Evolutionary conservation across 164 flowering plant species (phyloP).

Genomic region (Litsea cubeba): DNA sequence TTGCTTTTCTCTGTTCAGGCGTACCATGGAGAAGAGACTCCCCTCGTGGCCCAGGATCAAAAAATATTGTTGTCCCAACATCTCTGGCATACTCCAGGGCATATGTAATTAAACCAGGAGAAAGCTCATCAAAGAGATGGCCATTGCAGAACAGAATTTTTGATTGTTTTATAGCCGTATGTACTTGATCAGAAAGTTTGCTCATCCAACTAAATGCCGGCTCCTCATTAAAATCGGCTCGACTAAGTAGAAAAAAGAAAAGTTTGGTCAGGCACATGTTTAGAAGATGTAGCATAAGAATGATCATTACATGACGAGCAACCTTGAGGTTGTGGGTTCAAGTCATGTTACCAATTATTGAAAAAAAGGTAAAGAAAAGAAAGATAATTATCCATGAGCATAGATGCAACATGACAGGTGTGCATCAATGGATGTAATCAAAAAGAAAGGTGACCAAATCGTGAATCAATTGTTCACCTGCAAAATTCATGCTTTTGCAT

Average conservation of each 20-base stretch:
- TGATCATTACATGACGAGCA: neutral
- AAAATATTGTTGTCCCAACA: slow-evolving; percentile 85
- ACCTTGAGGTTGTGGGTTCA: no score
- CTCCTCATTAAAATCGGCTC: slow-evolving; percentile 76
- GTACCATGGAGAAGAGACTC: slow-evolving; percentile 67
- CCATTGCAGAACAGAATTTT: slow-evolving; percentile 90
- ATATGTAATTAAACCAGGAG: slow-evolving; percentile 53
- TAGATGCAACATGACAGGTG: neutral
- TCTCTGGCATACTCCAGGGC: slow-evolving; percentile 72
- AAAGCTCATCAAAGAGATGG: slow-evolving; percentile 87
- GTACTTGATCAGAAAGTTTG: slow-evolving; percentile 48
- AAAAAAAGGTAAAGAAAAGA: no score
- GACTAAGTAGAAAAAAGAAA: slow-evolving; percentile 39
- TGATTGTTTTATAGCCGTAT: slow-evolving; percentile 57
- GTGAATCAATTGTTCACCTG: slow-evolving; percentile 43
- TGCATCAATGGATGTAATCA: neutral
- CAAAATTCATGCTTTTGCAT: slow-evolving; percentile 95
- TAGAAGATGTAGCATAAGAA: neutral
- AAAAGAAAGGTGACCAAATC: no score
- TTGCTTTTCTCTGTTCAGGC: slow-evolving; percentile 63
- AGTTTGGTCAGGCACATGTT: neutral
- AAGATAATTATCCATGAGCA: neutral
- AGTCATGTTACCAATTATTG: no score
- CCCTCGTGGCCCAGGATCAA: slow-evolving; percentile 99
- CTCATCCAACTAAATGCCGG: slow-evolving; percentile 92